Base-by-base conservation (phyloP, 352 stramenopile genomes). In the Thalassiosira livingstoniorum region DNA sequence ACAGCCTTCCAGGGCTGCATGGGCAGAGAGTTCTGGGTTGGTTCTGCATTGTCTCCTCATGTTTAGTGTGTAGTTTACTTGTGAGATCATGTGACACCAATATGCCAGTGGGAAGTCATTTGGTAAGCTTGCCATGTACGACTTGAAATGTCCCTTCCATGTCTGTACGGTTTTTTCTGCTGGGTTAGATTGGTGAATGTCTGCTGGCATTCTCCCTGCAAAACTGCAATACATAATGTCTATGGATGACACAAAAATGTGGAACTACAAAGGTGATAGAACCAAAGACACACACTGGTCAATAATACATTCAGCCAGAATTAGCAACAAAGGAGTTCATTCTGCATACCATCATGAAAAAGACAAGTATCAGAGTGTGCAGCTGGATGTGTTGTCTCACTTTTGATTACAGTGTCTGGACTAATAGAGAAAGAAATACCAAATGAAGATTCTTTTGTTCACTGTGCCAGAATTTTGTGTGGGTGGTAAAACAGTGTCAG, bases 61-160 rank as follows among this genome's bases (percentile, higher is more conserved):
- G 32, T 78, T 70, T 1, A 78, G n/a, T n/a, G 58, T 65, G 27
- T 58, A 43, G 3, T 45, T 35, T 23, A 21, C 21, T 21, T 77
- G 68, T 47, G 32, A n/a, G 1, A 55, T 45, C 0, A 62, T 15
- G 27, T 43, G 15, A 27, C 45, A 66, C 58, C 58, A 70, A 15
- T 72, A 18, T 5, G 0, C 18, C 42, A 65, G 42, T 29, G 43
- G 43, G 32, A 72, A 73, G 25, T 25, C 31, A 2, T 39, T n/a
- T 32, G 43, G n/a, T 43, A 60, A 21, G 10, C 31, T 25, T 34
- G 47, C 58, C 47, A 71, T 29, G 3, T 25, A 23, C 0, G 70
- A 18, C 2, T n/a, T 71, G 27, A 91, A 87, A 67, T 89, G 82
- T 23, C 78, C 78, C 60, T 89, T 87, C 43, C 78, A 91, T 15